Evolutionary conservation across 345 rosid genomes (phyloP), one percentile per base, ranked within the genome.

Genomic region (Gossypium stocksii): DNA sequence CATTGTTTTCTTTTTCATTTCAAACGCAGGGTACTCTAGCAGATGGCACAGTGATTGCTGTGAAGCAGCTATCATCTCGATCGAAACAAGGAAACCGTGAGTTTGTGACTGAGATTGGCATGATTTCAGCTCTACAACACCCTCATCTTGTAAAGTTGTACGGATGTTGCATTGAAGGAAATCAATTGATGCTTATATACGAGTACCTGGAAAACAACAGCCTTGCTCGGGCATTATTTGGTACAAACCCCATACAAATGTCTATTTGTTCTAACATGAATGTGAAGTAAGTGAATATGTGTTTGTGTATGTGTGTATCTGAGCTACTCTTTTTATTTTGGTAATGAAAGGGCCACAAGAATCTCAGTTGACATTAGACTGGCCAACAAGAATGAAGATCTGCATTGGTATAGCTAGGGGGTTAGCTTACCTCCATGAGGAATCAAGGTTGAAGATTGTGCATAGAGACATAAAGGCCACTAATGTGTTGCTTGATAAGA

Each of bases 341-440:
- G 15, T 45, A 14, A 2, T 56, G 60, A 12, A 49, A 84, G 85
- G 85, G 13, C 76, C 80, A 14, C 79, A 60, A 27, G 51, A 75
- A 20, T 53, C 57, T 41, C 78, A 65, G 8, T 41, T 71, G 27
- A 80, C 77, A 54, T 25, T 89, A 70, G 84, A 82, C 29, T 87
- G 91, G 93, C 29, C 66, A 2, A 80, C 76, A 0, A 80, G 93
- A 74, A 74, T 64, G 25, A 81, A 59, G 66, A 86, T 87, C 10
- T 85, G 91, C 76, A 22, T 81, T 1, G 92, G 91, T 44, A 85
- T 90, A 1, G 91, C 89, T 4, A 88, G 69, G 83, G 93, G 91
- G 27, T 76, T 89, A 4, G 84, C 71, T 5, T 89, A 85, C 70
- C 91, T 89, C 1, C 91, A 86, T 46, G 86, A 88, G 66, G 90